Percentiles rank a stretch among this genome's conserved stretches.
These are phyloP conservation scores for Gleditsia sinensis DNA, from an alignment of 306 rosid genomes.

Conservation along the genomic window DNA sequence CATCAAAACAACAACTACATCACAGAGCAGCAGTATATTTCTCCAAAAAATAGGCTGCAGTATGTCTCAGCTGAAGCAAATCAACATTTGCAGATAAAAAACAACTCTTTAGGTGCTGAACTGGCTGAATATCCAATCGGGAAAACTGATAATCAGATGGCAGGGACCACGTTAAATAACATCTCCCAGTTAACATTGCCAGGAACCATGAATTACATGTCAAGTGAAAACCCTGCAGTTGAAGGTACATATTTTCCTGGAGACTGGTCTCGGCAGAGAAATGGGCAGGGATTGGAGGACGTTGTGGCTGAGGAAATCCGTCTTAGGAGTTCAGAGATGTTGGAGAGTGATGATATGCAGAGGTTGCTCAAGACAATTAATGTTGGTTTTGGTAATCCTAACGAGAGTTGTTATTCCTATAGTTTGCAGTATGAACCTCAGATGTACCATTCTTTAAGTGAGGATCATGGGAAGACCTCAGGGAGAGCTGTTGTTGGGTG, in stretches of 20 bases:
- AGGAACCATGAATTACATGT: conserved; percentile 44
- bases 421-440: conserved; percentile 65
- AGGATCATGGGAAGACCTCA: conserved; percentile 54
- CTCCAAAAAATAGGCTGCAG: conserved; percentile 48
- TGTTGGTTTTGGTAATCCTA: conserved; percentile 55
- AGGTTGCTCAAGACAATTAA: conserved; percentile 62
- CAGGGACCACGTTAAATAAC: conserved; percentile 40
- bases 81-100: conserved; percentile 45
- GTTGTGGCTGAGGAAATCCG: conserved; percentile 78
- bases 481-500: conserved; percentile 90
- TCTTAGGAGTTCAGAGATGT: conserved; percentile 73
- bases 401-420: conserved; percentile 53
- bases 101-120: conserved; percentile 38
- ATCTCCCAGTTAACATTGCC: conserved; percentile 49
- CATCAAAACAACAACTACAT: conserved; percentile 35
- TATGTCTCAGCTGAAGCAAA: conserved; percentile 45
- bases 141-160: conserved; percentile 45
- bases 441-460: conserved; percentile 41
- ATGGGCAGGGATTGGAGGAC: conserved; percentile 69
- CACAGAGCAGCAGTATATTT: conserved; percentile 37
- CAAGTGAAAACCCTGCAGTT: conserved; percentile 44
- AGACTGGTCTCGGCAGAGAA: conserved; percentile 66
- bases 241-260: conserved; percentile 49
- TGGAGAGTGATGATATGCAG: conserved; percentile 89
- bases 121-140: conserved; percentile 50